Percentiles rank a stretch among this genome's conserved stretches.
phyloP scores from a whole-genome alignment of 306 rosid species.

The Mucuna pruriens region DNA sequence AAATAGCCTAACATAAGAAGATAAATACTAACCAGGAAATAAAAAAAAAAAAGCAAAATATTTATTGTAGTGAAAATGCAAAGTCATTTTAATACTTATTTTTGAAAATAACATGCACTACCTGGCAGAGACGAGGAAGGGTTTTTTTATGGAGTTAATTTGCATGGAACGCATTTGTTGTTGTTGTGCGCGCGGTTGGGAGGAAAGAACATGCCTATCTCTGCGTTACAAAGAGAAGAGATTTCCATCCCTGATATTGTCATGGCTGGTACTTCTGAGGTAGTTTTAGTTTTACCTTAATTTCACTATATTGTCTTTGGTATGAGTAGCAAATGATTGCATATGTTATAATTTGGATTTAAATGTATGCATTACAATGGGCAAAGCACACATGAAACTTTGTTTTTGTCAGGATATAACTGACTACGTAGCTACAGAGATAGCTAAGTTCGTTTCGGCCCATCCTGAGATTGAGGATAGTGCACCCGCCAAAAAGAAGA shows the following conservation, averaged over 20 bases:
- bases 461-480: slow-evolving; percentile 41
- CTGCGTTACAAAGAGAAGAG: slow-evolving; percentile 58
- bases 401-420: slow-evolving; percentile 47
- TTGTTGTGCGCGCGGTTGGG: slow-evolving; percentile 65
- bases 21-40: too few species aligned
- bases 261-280: slow-evolving; percentile 51
- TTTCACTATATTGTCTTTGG: background rate
- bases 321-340: too few species aligned
- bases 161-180: slow-evolving; percentile 55
- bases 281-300: slow-evolving; percentile 29
- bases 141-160: slow-evolving; percentile 64
- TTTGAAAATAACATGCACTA: background rate
- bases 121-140: slow-evolving; percentile 73
- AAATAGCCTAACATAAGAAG: too few species aligned
- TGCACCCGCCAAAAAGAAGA: slow-evolving; percentile 35
- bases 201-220: slow-evolving; percentile 60
- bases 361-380: background rate
- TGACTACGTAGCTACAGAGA: slow-evolving; percentile 64
- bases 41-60: too few species aligned
- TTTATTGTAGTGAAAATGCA: too few species aligned
- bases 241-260: slow-evolving; percentile 52
- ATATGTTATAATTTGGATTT: background rate
- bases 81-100: too few species aligned
- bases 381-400: background rate
- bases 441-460: slow-evolving; percentile 54